A percentile compares a stretch with the other conserved stretches of the same genome.
Evolutionary conservation across 2,329 filamentous ascomycete species (phyloP).

Genomic region (Teratosphaeria gauchensis): DNA sequence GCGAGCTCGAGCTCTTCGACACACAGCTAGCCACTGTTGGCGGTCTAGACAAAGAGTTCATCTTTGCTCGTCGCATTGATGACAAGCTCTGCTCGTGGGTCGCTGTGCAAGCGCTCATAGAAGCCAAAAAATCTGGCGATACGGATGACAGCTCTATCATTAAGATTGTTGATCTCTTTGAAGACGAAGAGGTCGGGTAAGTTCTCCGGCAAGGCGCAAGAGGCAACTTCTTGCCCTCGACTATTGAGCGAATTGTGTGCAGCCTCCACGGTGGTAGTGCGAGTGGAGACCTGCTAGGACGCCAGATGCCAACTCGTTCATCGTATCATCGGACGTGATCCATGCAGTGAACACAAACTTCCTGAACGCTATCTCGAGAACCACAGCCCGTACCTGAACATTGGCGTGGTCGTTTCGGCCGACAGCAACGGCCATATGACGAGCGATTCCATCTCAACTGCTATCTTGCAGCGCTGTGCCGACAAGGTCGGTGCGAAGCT

Average conservation of each 20-base stretch:
- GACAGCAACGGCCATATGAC: constrained; percentile 96
- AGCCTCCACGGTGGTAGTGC: constrained; percentile 41
- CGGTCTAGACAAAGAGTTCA: constrained; percentile 84
- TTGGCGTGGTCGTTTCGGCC: constrained; percentile 68
- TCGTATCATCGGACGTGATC: constrained; percentile 85
- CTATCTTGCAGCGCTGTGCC: constrained; percentile 69
- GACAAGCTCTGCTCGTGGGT: constrained; percentile 97
- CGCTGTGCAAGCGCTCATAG: constrained; percentile 71
- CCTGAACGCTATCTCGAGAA: constrained; percentile 70
- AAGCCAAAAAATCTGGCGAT: constrained; percentile 33
- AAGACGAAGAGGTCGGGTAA: constrained; percentile 93
- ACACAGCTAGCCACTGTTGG: constrained; percentile 73
- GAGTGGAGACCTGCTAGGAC: constrained; percentile 53
- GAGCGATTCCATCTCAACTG: constrained; percentile 76
- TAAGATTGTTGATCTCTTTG: constrained; percentile 88
- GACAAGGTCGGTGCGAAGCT: constrained; percentile 61
- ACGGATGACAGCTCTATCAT: constrained; percentile 53
- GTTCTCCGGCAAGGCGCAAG: constrained; percentile 80
- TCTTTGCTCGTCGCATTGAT: constrained; percentile 90
- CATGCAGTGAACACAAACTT: constrained; percentile 97
- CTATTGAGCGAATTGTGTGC: constrained; percentile 74
- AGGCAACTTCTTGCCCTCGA: constrained; percentile 75
- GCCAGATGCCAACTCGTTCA: constrained; percentile 83
- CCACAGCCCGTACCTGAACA: constrained; percentile 80
- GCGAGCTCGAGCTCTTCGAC: constrained; percentile 95